Evolutionary conservation across 768 basidiomycete species (phyloP), one percentile per base, ranked within the genome.

Genomic region (Mrakia hoshinonis): DNA sequence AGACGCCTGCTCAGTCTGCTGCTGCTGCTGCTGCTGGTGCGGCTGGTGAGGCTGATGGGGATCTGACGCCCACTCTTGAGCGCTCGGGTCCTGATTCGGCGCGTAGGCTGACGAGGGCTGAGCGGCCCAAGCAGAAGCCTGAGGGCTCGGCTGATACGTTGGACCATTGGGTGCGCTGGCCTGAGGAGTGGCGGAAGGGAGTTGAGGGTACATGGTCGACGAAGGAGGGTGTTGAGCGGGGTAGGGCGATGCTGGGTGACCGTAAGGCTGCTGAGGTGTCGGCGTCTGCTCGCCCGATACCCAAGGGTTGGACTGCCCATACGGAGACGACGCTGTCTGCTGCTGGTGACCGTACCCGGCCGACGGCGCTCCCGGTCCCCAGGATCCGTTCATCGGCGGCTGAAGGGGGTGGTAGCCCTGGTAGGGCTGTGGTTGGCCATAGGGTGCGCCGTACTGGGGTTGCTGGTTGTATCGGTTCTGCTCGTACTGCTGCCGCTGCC

Each of bases 391-490:
- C 6, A 18, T 58, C 55, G 24, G 20, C 13, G 55, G 31, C 58
- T 15, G 58, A 36, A 31, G 51, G 31, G 31, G 31, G 34, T 61
- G 31, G 58, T 61, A 61, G 18, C 34, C 34, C 48, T 43, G 31
- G 46, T 31, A 49, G 7, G 26, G 48, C 15, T 24, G 34, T 31
- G 47, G 36, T 36, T 36, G 64, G 34, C 31, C 6, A 47, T 11
- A 31, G 67, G n/a, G 55, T 22, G 34, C 67, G 20, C 52, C 52
- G 54, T 60, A 47, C 12, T n/a, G 13, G 18, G 54, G 78, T 13
- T 74, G 70, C 20, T 75, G 76, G 36, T 77, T 75, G 29, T 68
- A 77, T n/a, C 76, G 77, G 18, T 77, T 76, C 61, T 73, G 74
- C 49, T 62, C 54, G 22, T 62, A 29, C 24, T 26, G 58, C 47